A percentile compares a stretch with the other conserved stretches of the same genome.
Conservation (phyloP, 176 grass and related monocot species). For the Avena sativa region DNA sequence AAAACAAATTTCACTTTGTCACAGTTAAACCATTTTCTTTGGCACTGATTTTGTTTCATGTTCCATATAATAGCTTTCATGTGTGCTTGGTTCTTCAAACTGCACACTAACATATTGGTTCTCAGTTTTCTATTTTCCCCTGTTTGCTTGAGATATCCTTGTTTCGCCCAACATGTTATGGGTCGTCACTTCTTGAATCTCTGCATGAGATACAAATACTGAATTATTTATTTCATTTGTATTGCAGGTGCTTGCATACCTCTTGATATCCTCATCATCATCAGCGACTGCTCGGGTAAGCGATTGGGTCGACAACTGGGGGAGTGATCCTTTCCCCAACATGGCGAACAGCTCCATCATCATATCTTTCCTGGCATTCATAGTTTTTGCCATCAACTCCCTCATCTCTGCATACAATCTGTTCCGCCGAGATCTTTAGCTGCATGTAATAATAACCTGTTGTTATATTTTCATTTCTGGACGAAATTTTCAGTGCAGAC, state of each 20-base stretch:
- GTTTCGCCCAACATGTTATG: not conserved
- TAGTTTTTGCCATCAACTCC: conserved; percentile 72
- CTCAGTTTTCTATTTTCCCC: not conserved
- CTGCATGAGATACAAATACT: not conserved
- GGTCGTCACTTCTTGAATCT: not conserved
- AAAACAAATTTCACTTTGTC: not conserved
- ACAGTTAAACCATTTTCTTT: not conserved
- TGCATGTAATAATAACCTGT: not conserved
- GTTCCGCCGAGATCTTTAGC: conserved; percentile 65
- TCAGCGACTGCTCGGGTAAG: conserved; percentile 76
- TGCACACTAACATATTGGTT: not conserved
- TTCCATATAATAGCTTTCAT: not conserved
- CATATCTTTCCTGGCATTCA: conserved; percentile 82
- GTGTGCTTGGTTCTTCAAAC: not conserved
- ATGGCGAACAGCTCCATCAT: conserved; percentile 86
- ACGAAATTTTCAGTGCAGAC: conserved; percentile 21
- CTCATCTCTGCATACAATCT: conserved; percentile 94
- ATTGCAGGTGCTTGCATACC: conserved; percentile 75
- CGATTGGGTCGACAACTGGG: conserved; percentile 90
- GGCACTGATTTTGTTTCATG: not conserved
- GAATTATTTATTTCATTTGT: conserved; percentile 37
- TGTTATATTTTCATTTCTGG: conserved; percentile 14
- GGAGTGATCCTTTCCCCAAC: conserved; percentile 74
- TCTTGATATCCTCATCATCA: conserved; percentile 87
- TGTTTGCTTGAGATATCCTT: not conserved